phyloP scores from a whole-genome alignment of 2,329 filamentous ascomycete genomes.

The Didymosphaeria variabile region DNA sequence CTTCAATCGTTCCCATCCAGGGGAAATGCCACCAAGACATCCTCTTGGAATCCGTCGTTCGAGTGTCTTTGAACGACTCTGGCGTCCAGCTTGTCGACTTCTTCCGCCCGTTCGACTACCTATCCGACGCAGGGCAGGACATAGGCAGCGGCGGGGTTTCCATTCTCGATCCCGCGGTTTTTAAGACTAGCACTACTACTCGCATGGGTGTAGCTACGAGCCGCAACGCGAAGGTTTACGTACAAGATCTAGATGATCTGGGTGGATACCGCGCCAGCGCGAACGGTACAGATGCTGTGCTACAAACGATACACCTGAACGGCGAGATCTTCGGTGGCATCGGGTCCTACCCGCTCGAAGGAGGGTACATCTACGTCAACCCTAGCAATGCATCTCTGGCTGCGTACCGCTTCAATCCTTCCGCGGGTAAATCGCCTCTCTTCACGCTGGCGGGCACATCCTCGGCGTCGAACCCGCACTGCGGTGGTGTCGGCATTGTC shows the following conservation, averaged over 20 bases:
- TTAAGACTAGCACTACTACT: constrained; percentile 28
- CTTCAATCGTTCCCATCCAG: constrained; percentile 10
- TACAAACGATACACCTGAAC: constrained; percentile 32
- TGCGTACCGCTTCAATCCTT: constrained; percentile 37
- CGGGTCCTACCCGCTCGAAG: constrained; percentile 36
- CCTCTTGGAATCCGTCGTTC: constrained; percentile 23
- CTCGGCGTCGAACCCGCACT: constrained; percentile 29
- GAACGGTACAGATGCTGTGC: constrained; percentile 28
- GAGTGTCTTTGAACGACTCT: constrained; percentile 18
- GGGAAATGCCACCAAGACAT: constrained; percentile 20
- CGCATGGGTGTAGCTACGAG: constrained; percentile 40
- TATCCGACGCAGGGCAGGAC: constrained; percentile 21
- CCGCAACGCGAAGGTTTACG: constrained; percentile 41
- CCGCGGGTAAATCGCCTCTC: constrained; percentile 33
- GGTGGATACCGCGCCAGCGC: constrained; percentile 36
- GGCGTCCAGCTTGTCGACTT: constrained; percentile 28
- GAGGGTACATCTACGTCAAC: constrained; percentile 42
- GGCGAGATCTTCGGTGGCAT: constrained; percentile 34
- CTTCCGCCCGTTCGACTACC: constrained; percentile 25
- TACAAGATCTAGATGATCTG: constrained; percentile 31
- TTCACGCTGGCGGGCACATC: neutral
- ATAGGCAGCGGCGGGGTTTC: constrained; percentile 29
- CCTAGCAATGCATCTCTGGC: constrained; percentile 37
- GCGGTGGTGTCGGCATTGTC: constrained; percentile 44
- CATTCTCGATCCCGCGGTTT: constrained; percentile 26